These are phyloP conservation scores for Neurospora sublineolata DNA, from an alignment of 495 filamentous ascomycete species.

Conservation along the genomic window DNA sequence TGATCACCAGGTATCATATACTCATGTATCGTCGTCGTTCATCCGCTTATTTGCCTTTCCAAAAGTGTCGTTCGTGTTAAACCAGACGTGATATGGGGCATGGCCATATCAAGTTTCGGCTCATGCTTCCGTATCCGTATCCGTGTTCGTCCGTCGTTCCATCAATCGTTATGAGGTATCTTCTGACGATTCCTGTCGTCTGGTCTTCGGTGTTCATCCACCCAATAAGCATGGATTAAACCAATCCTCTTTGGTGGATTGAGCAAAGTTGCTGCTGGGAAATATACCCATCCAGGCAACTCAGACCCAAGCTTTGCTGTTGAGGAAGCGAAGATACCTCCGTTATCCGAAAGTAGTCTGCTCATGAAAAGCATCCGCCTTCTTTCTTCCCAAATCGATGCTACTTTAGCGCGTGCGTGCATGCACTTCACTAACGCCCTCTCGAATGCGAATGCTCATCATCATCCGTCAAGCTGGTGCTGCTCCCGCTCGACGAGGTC, in stretches of 20 bases:
- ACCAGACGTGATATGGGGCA: neutral
- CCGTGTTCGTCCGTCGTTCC: neutral
- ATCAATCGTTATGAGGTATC: neutral
- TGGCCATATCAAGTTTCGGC: neutral
- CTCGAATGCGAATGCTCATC: neutral
- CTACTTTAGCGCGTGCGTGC: neutral
- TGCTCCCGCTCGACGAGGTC: constrained; percentile 20
- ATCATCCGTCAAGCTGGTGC: constrained; percentile 8
- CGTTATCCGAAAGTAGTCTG: too few species aligned
- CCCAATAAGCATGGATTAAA: neutral
- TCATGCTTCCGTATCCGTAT: neutral
- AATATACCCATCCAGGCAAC: too few species aligned
- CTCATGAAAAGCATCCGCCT: too few species aligned
- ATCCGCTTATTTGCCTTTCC: too few species aligned
- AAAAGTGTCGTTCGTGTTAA: too few species aligned
- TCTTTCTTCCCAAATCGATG: neutral
- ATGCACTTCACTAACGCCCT: neutral
- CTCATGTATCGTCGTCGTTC: too few species aligned
- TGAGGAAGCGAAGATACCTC: neutral
- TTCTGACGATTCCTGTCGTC: neutral
- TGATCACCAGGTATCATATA: too few species aligned
- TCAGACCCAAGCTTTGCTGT: neutral
- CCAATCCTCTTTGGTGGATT: too few species aligned
- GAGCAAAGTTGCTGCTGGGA: too few species aligned
- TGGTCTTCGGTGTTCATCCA: neutral